Evolutionary conservation across 768 basidiomycete species (phyloP).

Genomic region (Suillus cothurnatus): DNA sequence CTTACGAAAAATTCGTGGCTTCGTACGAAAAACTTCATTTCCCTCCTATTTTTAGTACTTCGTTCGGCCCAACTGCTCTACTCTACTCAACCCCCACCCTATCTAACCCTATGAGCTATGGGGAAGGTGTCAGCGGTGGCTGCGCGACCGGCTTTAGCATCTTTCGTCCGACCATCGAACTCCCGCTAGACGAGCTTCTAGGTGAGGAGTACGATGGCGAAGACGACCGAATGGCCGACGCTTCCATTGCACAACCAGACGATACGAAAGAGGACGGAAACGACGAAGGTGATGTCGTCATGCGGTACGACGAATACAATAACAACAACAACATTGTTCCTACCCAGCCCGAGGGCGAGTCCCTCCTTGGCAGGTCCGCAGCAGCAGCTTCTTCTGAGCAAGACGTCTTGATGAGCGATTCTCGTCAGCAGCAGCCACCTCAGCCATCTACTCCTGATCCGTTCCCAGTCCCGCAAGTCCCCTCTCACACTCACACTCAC

Average conservation of each 20-base stretch:
- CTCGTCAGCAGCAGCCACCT: slow-evolving; percentile 19
- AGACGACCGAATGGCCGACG: slow-evolving; percentile 1
- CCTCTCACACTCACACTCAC: slow-evolving; percentile 44
- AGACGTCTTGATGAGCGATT: slow-evolving; percentile 33
- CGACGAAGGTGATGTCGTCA: background rate
- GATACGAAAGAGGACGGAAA: background rate
- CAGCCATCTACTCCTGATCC: background rate
- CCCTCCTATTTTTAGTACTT: slow-evolving; percentile 70
- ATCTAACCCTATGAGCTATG: slow-evolving; percentile 72
- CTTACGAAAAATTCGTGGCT: slow-evolving; percentile 43
- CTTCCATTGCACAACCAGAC: background rate
- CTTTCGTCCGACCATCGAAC: slow-evolving; percentile 78
- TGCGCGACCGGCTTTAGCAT: slow-evolving; percentile 60
- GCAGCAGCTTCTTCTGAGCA: background rate
- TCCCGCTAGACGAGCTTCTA: slow-evolving; percentile 83
- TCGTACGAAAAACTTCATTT: slow-evolving; percentile 36
- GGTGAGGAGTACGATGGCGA: slow-evolving; percentile 17
- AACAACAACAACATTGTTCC: slow-evolving; percentile 2
- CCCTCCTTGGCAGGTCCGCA: background rate
- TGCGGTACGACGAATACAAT: slow-evolving; percentile 23
- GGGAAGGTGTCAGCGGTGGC: slow-evolving; percentile 63
- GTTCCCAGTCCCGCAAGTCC: slow-evolving; percentile 36
- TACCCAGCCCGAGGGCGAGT: slow-evolving; percentile 14
- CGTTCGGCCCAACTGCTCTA: slow-evolving; percentile 79
- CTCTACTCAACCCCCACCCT: slow-evolving; percentile 69